Base-by-base conservation (phyloP, 2,329 filamentous ascomycete genomes). In the Botrytis pseudocinerea region DNA sequence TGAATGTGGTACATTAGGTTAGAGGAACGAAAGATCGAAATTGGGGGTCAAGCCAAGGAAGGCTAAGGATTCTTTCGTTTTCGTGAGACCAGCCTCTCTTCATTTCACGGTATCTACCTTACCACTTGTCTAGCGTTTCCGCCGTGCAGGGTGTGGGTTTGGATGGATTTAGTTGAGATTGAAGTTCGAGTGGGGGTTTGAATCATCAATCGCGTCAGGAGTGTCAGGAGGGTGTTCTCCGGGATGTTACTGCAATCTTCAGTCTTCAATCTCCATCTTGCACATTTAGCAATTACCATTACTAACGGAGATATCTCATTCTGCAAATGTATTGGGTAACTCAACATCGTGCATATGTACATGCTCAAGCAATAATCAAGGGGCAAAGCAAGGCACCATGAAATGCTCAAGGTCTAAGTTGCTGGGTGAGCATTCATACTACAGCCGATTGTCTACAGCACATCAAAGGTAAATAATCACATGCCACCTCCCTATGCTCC, bases 221-320 rank as follows among this genome's bases (percentile, higher is more conserved):
- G 59, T 71, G 69, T 71, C 70, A 71, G 70, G 70, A 46, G 61
- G 61, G 38, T 68, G 46, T 66, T 71, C 51, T 46, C 61, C 61
- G 61, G 61, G 65, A 57, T 57, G 35, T 69, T 42, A 32, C 65
- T 57, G 65, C 65, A 69, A 54, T 54, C 25, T 54, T 54, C 48
- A n/a, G 40, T 57, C 38, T 28, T 68, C 64, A 68, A 71, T 57
- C 9, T 44, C 40, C 20, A 71, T 54, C 46, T 71, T 57, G 20
- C 14, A 22, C 18, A 32, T 48, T 57, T 42, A 25, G 22, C 65
- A 69, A 57, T 69, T 42, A 32, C 48, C 65, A 57, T 42, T 57
- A 57, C 48, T 42, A 40, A 69, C n/a, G 48, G 65, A 69, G 65
- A 57, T 16, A 69, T 69, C n/a, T 44, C 48, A 51, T 69, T 32